Percentiles rank a stretch among this genome's conserved stretches.
Evolutionary conservation across 2,329 filamentous ascomycete species (phyloP).

Genomic region (Cladosporium sp.): DNA sequence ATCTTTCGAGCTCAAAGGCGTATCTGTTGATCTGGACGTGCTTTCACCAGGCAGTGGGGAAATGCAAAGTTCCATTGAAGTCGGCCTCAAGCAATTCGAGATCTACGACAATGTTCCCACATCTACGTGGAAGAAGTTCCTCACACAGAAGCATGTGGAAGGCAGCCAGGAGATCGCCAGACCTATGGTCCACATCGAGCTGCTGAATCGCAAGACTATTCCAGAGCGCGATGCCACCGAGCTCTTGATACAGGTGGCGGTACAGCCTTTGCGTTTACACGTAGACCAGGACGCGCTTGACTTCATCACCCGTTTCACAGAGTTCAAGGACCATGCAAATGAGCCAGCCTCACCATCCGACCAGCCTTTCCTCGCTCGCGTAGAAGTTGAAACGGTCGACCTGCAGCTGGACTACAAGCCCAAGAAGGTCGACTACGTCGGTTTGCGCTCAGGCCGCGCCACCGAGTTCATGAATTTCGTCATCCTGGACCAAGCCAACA

Average conservation of each 20-base stretch:
- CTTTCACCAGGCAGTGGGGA: conserved; percentile 75
- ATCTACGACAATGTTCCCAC: conserved; percentile 92
- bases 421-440: conserved; percentile 94
- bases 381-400: conserved; percentile 78
- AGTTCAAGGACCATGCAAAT: conserved; percentile 78
- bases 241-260: conserved; percentile 63
- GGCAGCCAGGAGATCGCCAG: conserved; percentile 73
- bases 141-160: conserved; percentile 84
- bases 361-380: conserved; percentile 71
- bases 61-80: conserved; percentile 81
- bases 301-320: conserved; percentile 95
- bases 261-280: conserved; percentile 84
- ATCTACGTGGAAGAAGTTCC: conserved; percentile 98
- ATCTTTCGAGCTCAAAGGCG: conserved; percentile 83
- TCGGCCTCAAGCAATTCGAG: conserved; percentile 77
- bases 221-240: conserved; percentile 82
- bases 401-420: conserved; percentile 96
- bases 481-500: conserved; percentile 80
- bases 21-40: conserved; percentile 75
- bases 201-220: conserved; percentile 83
- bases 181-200: conserved; percentile 85
- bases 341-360: conserved; percentile 43
- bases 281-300: conserved; percentile 97
- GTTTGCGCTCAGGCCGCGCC: conserved; percentile 85
- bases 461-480: conserved; percentile 99